phyloP scores from a whole-genome alignment of 306 rosid species.

The Glycyrrhiza uralensis region DNA sequence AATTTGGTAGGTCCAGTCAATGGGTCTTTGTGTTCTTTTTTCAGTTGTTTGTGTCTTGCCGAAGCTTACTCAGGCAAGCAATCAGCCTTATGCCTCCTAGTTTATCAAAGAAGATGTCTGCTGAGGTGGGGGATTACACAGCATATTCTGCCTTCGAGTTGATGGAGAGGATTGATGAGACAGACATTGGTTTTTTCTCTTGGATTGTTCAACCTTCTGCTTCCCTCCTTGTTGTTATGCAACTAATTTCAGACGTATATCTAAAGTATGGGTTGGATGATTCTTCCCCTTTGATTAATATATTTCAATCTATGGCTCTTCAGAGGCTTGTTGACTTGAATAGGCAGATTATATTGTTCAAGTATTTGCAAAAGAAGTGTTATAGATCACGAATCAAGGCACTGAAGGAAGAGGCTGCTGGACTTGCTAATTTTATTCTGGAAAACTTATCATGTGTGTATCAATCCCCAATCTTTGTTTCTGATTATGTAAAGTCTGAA shows the following conservation, averaged over 20 bases:
- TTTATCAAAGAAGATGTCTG: conserved; percentile 66
- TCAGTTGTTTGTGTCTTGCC: conserved; percentile 68
- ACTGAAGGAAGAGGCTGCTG: conserved; percentile 69
- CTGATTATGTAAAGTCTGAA: conserved; percentile 32
- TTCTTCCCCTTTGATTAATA: conserved; percentile 55
- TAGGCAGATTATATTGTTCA: conserved; percentile 55
- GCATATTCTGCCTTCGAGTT: conserved; percentile 66
- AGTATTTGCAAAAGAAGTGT: conserved; percentile 55
- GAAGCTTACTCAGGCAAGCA: conserved; percentile 66
- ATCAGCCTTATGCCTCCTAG: conserved; percentile 64
- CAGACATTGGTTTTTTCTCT: conserved; percentile 61
- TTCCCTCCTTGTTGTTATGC: conserved; percentile 62
- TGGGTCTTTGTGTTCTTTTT: conserved; percentile 78
- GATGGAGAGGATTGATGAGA: conserved; percentile 67
- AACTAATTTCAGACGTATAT: conserved; percentile 54
- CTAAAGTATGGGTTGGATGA: conserved; percentile 32
- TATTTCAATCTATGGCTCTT: conserved; percentile 74
- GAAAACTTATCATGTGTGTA: conserved; percentile 48
- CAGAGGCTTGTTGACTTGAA: conserved; percentile 87
- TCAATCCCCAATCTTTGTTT: conserved; percentile 35
- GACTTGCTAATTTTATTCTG: conserved; percentile 73
- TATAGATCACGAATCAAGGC: conserved; percentile 43
- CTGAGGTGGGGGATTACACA: conserved; percentile 52
- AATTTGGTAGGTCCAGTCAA: conserved; percentile 52
- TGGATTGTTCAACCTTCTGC: conserved; percentile 71